Evolutionary conservation across 1,139 yeast genomes (phyloP), one percentile per base, ranked within the genome.

Genomic region (Saccharomycopsis phalli): DNA sequence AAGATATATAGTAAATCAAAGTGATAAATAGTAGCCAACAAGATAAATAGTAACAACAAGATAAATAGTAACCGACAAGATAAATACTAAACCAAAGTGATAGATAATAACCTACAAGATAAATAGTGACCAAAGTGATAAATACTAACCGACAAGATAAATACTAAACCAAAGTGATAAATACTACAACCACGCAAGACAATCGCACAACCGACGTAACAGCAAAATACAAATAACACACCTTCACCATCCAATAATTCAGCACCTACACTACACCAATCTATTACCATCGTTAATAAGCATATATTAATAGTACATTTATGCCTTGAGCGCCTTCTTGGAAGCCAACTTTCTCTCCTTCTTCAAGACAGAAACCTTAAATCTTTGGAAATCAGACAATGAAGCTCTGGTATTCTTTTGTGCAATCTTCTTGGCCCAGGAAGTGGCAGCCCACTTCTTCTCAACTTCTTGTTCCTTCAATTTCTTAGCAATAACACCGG

Each of bases 371-470:
- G 83, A 67, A 60, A 88, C 98, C 78, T 91, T 96, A 96, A 91
- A 91, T 81, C 99, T 88, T 77, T 91, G 96, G 63, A 91, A 91
- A 73, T 91, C 99, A 58, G 91, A 66, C 67, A 93, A 81, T 65
- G 81, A 73, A 60, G 93, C 69, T 78, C 98, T 84, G 70, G 80
- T 86, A 70, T 82, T 79, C 70, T 82, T 86, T 69, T 83, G 81
- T 63, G 94, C 95, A 63, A 91, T 81, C 77, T 86, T 87, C 83
- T 91, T 84, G 63, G 97, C 96, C 96, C 96, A 87, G 47, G 94
- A 65, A 55, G 97, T 74, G 60, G 82, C 74, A 58, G 82, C 78
- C 97, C 97, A 91, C 71, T 88, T 83, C 63, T 78, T 74, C 58
- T 78, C 81, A 58, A 91, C 74, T 57, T 80, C 93, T 59, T 94